These are phyloP conservation scores for Talaromyces sp. DNA, from an alignment of 2,329 filamentous ascomycete genomes.

Conservation along the genomic window DNA sequence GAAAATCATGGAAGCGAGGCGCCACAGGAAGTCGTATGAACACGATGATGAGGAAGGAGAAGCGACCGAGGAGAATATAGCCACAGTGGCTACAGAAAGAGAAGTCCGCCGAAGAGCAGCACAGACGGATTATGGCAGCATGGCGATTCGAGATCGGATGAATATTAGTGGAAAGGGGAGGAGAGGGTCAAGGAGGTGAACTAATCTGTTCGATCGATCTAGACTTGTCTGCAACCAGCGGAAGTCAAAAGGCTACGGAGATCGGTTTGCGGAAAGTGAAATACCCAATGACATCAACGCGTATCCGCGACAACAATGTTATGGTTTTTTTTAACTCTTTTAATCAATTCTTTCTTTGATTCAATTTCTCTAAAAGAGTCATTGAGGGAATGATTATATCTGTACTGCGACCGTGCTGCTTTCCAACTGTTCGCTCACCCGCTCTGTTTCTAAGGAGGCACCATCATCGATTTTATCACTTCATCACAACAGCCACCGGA, in stretches of 20 bases:
- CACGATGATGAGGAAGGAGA: not conserved
- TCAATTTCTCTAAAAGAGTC: too few species aligned
- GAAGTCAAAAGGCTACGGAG: not conserved
- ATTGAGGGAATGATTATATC: not conserved
- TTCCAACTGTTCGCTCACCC: not conserved
- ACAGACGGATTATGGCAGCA: conserved; percentile 32
- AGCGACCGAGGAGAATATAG: not conserved
- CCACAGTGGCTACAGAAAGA: conserved; percentile 3
- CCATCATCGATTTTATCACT: not conserved
- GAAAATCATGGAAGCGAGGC: conserved; percentile 23
- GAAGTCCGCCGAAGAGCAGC: conserved; percentile 22
- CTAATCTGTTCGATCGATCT: not conserved
- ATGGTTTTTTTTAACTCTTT: not conserved
- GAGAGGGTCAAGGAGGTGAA: not conserved
- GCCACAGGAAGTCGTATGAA: not conserved
- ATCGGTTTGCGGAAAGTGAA: not conserved
- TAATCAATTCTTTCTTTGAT: not conserved
- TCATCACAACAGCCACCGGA: not conserved
- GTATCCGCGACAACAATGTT: not conserved
- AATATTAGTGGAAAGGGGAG: not conserved
- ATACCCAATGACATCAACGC: conserved; percentile 15
- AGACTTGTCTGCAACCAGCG: not conserved
- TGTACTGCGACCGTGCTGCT: not conserved
- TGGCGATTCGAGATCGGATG: conserved; percentile 32
- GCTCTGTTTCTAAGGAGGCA: not conserved